Conservation (phyloP, 371 early-diverging fungal species). For the Apophysomyces sp. region DNA sequence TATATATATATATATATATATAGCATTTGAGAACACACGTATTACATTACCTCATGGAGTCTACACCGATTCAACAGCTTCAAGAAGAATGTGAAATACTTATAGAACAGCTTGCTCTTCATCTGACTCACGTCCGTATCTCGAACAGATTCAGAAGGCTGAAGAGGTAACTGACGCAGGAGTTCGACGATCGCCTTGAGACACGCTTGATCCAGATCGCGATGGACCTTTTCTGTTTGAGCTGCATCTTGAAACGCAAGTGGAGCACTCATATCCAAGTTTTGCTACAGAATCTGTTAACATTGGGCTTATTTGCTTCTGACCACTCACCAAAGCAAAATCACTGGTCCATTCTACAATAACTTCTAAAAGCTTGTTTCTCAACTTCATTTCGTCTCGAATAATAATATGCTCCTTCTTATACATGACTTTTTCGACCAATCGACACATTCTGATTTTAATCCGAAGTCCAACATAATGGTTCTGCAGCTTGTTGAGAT, state of each 20-base stretch:
- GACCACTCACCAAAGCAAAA: conserved; percentile 29
- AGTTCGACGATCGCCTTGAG: conserved; percentile 80
- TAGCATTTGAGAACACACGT: too few relatives aligned
- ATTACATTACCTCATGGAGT: conserved; percentile 54
- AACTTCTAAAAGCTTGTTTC: conserved; percentile 76
- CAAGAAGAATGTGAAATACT: conserved; percentile 84
- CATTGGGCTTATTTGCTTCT: too few relatives aligned
- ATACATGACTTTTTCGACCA: conserved; percentile 74
- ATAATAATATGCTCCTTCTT: conserved; percentile 78
- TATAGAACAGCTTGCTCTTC: conserved; percentile 75
- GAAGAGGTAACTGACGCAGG: conserved; percentile 76
- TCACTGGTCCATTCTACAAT: conserved; percentile 87
- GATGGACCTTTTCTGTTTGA: conserved; percentile 60
- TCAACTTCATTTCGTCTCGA: conserved; percentile 77
- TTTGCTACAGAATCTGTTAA: too few relatives aligned
- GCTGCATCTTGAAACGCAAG: conserved; percentile 2
- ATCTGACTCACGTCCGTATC: conserved; percentile 60
- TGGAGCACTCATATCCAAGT: background rate
- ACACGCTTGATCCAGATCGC: conserved; percentile 79
- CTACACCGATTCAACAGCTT: conserved; percentile 83
- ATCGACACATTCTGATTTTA: conserved; percentile 82
- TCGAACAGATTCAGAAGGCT: conserved; percentile 59
- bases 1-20: too few relatives aligned
- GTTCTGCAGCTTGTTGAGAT: conserved; percentile 69
- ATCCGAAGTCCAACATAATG: conserved; percentile 65